Evolutionary conservation across 371 early-diverging fungal species (phyloP), one percentile per base, ranked within the genome.

Genomic region (Mucor saturninus): DNA sequence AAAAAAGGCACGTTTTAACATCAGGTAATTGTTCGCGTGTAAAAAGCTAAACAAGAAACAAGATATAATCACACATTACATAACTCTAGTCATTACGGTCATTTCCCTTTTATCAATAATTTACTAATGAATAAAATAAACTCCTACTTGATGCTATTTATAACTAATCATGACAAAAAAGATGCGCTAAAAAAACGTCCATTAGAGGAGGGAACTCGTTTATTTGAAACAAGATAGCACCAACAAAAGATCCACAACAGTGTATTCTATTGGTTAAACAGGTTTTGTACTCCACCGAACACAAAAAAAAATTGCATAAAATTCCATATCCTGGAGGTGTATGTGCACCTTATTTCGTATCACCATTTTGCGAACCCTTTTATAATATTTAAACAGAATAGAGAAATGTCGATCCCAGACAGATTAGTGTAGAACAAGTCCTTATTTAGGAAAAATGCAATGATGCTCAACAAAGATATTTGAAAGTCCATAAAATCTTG

Each of bases 1-100:
- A 39, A 21, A 43, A 45, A 53, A 61, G 54, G 45, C 61, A 61
- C 61, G 61, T 61, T 61, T 53, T 40, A 30, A 29, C 14, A 50
- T 52, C 26, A 29, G 40, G 55, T 40, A 55, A 55, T 10, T 7
- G 14, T 39, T 28, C 55, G 55, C 55, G 55, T 55, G 55, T 26
- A 38, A 30, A 49, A 29, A 50, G 29, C 15, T 7, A 21, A 48
- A 48, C 10, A 28, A 5, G 48, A 21, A 48, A 26, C 2, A 39
- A 38, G 8, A 39, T 38, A 54, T 54, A 54, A 10, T 26, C 26
- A 26, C 35, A 54, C 26, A 48, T 6, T 21, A 21, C 21, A 21
- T 21, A 21, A 48, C 48, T 48, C 4, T 4, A n/a, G 8, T 46
- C 26, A 46, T 46, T 1, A 5, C 21, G 6, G 5, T 9, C 26